Conservation (phyloP, 331 rosid genomes). For the Malus hybrid region DNA sequence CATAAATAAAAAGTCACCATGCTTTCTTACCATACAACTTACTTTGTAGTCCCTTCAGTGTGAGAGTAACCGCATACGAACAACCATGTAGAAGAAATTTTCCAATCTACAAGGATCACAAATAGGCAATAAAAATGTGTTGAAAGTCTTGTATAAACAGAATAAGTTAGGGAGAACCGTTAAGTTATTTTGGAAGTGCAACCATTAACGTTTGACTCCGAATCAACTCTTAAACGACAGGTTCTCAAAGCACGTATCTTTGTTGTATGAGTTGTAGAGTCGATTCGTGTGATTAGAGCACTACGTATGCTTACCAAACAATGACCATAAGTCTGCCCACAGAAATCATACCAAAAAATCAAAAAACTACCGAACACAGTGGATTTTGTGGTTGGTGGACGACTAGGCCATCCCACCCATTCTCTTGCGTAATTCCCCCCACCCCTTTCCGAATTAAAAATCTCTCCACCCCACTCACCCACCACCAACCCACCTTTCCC, state of each 20-base stretch:
- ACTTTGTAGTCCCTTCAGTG: not conserved
- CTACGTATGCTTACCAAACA: no score
- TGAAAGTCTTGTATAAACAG: not conserved
- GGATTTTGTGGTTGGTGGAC: not conserved
- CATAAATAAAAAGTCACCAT: no score
- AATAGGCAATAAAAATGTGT: not conserved
- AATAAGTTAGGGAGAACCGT: not conserved
- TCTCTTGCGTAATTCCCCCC: not conserved
- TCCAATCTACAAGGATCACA: not conserved
- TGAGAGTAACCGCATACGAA: not conserved
- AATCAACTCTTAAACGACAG: no score
- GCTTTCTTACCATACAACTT: not conserved
- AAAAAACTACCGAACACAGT: not conserved
- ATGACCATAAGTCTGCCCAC: no score
- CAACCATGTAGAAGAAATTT: not conserved
- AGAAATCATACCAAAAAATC: no score
- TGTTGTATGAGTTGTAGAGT: no score
- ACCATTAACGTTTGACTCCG: no score
- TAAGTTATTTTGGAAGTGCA: no score
- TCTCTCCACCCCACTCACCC: no score
- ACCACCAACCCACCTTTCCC: slow-evolving; percentile 8
- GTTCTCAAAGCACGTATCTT: no score
- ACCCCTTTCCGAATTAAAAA: no score
- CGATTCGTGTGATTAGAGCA: rapidly evolving
- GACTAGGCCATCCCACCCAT: not conserved